phyloP scores from a whole-genome alignment of 148 eudicot species.

The Beta vulgaris region DNA sequence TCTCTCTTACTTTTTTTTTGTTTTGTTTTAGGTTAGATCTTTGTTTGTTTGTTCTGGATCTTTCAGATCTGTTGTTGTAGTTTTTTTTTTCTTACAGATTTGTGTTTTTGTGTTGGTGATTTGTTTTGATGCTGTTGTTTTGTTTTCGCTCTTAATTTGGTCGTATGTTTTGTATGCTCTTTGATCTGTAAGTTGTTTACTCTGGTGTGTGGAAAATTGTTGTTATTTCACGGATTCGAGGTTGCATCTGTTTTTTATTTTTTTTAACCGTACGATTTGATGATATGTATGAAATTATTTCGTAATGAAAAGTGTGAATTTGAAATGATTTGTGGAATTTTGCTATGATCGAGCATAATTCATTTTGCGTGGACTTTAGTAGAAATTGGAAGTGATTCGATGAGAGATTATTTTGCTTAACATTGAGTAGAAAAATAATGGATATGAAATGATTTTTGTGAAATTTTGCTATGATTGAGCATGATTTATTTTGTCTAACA shows the following conservation, averaged over 20 bases:
- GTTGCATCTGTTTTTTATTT: not conserved
- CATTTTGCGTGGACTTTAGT: no score
- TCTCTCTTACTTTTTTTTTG: not conserved
- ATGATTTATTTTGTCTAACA: not conserved
- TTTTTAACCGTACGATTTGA: no score
- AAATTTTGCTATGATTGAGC: not conserved
- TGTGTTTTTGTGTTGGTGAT: not conserved
- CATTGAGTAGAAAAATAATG: no score
- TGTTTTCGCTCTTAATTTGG: not conserved
- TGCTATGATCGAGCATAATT: no score
- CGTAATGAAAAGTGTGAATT: no score
- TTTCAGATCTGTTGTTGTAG: slow-evolving; percentile 16
- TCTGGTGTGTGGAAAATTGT: not conserved
- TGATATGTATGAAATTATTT: no score
- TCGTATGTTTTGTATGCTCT: not conserved
- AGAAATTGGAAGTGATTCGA: not conserved
- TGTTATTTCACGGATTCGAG: not conserved
- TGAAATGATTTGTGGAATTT: no score
- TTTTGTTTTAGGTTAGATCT: slow-evolving; percentile 15
- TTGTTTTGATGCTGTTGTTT: not conserved
- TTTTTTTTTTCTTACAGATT: no score
- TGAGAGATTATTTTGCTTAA: no score
- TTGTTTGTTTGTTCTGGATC: slow-evolving; percentile 22
- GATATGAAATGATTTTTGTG: no score
- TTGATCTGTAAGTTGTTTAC: slow-evolving; percentile 1